Percentiles rank a stretch among this genome's conserved stretches.
These are phyloP conservation scores for Termitomyces sp. DNA, from an alignment of 768 basidiomycete species.

Conservation along the genomic window DNA sequence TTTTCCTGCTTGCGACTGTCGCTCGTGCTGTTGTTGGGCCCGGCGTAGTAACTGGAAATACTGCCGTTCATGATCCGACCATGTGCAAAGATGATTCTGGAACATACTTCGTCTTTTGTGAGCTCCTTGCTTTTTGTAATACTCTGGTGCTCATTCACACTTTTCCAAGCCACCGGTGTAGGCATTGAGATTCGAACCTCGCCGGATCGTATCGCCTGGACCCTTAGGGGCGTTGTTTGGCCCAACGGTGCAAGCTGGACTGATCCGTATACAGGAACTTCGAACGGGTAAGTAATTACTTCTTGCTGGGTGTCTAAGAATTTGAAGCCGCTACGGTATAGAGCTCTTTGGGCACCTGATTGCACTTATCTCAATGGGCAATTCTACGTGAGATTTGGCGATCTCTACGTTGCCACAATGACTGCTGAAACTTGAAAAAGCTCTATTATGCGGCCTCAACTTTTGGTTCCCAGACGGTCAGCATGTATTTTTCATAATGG, in stretches of 20 bases:
- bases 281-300: slow-evolving; percentile 30
- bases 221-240: slow-evolving; percentile 39
- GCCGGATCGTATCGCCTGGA: slow-evolving; percentile 43
- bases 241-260: slow-evolving; percentile 49
- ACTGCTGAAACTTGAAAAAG: slow-evolving; percentile 20
- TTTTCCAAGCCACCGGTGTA: slow-evolving; percentile 31
- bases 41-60: slow-evolving; percentile 34
- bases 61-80: slow-evolving; percentile 41
- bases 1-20: slow-evolving; percentile 7
- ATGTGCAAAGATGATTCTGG: slow-evolving; percentile 45
- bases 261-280: slow-evolving; percentile 40
- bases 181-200: slow-evolving; percentile 49
- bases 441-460: slow-evolving; percentile 51
- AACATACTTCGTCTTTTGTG: slow-evolving; percentile 45
- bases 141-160: neutral
- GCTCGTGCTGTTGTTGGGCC: slow-evolving; percentile 26
- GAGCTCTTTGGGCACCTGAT: slow-evolving; percentile 36
- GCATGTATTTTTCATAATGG: neutral
- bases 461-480: slow-evolving; percentile 47
- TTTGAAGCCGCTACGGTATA: slow-evolving; percentile 8
- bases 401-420: neutral
- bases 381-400: slow-evolving; percentile 20
- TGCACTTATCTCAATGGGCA: slow-evolving; percentile 27
- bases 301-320: neutral
- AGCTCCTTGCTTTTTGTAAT: slow-evolving; percentile 10